These are phyloP conservation scores for Sarocladium oryzae DNA, from an alignment of 2,329 filamentous ascomycete species.

Conservation along the genomic window DNA sequence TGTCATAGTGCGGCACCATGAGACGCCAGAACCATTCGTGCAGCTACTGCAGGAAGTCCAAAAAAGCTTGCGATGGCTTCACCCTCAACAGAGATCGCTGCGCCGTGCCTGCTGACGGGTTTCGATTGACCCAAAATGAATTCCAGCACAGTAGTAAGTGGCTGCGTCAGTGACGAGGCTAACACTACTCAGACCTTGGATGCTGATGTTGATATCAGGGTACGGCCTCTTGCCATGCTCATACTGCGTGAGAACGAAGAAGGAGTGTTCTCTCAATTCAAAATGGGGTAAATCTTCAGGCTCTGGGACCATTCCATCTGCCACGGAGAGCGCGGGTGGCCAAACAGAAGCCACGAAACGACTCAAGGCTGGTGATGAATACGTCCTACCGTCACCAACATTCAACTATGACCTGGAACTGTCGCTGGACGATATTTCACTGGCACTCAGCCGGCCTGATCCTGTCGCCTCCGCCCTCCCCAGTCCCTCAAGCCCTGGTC, in stretches of 20 bases:
- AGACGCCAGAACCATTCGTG: constrained; percentile 15
- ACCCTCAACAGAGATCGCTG: background rate
- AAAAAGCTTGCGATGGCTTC: constrained; percentile 21
- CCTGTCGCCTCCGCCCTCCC: background rate
- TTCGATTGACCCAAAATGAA: background rate
- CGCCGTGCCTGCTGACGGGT: background rate
- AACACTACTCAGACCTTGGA: too few species aligned
- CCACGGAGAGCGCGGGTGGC: background rate
- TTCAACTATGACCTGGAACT: background rate
- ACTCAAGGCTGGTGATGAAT: background rate
- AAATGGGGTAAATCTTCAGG: constrained; percentile 12
- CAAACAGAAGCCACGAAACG: background rate
- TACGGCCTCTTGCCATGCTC: constrained; percentile 13
- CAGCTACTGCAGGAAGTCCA: constrained; percentile 18
- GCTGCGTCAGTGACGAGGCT: too few species aligned
- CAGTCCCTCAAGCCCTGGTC: background rate
- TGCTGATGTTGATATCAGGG: background rate
- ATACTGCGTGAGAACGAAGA: constrained; percentile 17
- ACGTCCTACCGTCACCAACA: background rate
- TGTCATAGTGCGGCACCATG: too few species aligned
- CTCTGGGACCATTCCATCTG: background rate
- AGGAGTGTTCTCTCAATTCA: constrained; percentile 15
- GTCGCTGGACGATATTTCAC: background rate
- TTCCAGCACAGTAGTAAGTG: background rate
- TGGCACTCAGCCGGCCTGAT: background rate